Conservation (phyloP, 2,329 filamentous ascomycete genomes). For the Delphinella strobiligena region DNA sequence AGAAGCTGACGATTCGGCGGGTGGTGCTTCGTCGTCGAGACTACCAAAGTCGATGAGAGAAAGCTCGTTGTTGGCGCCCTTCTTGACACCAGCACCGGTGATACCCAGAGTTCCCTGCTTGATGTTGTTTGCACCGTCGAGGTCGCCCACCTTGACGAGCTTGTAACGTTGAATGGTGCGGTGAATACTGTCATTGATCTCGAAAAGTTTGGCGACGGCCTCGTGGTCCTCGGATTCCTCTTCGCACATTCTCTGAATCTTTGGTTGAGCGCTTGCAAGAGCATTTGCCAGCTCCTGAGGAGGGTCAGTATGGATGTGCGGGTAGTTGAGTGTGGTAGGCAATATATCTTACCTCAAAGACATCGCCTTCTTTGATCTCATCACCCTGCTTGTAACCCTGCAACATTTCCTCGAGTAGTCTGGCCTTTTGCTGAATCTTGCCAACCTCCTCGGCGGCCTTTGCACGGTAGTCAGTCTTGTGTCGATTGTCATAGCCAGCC, state of each 20-base stretch:
- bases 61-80: conserved; percentile 63
- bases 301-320: too few relatives aligned
- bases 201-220: conserved; percentile 85
- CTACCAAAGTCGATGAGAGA: conserved; percentile 88
- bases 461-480: conserved; percentile 94
- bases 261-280: conserved; percentile 86
- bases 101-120: conserved; percentile 67
- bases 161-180: conserved; percentile 92
- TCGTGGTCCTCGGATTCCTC: conserved; percentile 96
- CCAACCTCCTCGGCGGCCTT: conserved; percentile 93
- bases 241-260: conserved; percentile 99
- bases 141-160: conserved; percentile 87
- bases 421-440: conserved; percentile 92
- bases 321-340: background rate
- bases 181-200: conserved; percentile 98
- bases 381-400: conserved; percentile 75
- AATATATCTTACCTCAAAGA: conserved; percentile 46
- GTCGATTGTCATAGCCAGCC: conserved; percentile 90
- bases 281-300: conserved; percentile 77
- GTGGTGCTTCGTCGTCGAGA: conserved; percentile 37
- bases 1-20: conserved; percentile 28
- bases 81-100: conserved; percentile 49
- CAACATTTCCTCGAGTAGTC: conserved; percentile 81
- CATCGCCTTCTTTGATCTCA: conserved; percentile 57
- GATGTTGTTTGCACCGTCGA: conserved; percentile 71